phyloP scores from a whole-genome alignment of 176 grass and related monocot genomes.

The Eleusine indica region DNA sequence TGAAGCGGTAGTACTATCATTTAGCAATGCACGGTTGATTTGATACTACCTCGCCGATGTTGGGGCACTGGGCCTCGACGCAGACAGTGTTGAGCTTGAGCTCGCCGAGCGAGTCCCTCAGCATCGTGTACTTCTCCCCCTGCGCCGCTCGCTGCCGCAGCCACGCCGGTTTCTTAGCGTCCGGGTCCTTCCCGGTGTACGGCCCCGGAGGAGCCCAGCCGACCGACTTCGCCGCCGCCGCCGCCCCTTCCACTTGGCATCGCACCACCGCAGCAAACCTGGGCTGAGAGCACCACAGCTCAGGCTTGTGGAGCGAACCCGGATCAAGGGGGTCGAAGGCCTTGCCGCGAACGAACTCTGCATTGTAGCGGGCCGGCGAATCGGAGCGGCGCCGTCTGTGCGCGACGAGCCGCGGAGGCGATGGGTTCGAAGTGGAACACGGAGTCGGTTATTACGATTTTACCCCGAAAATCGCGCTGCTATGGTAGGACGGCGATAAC shows the following conservation, averaged over 20 bases:
- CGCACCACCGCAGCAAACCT: conserved; percentile 7
- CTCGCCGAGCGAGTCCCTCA: conserved; percentile 65
- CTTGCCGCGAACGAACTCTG: conserved; percentile 32
- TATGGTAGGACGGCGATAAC: not conserved
- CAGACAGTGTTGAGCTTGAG: conserved; percentile 91
- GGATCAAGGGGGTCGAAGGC: conserved; percentile 3
- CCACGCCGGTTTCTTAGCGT: conserved; percentile 77
- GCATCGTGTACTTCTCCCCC: conserved; percentile 65
- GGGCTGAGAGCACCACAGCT: not conserved
- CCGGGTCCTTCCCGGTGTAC: conserved; percentile 60
- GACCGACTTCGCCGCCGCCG: not conserved
- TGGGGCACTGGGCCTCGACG: conserved; percentile 86
- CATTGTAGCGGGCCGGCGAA: conserved; percentile 37
- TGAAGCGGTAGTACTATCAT: too few relatives aligned
- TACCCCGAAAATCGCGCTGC: too few relatives aligned
- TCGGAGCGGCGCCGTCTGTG: conserved; percentile 26
- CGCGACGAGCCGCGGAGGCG: too few relatives aligned
- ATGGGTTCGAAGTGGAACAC: too few relatives aligned
- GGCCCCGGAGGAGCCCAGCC: conserved; percentile 59
- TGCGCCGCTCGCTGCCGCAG: conserved; percentile 73
- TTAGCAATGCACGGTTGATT: not conserved
- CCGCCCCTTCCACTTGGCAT: conserved; percentile 37
- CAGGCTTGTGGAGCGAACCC: not conserved
- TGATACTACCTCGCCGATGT: conserved; percentile 78
- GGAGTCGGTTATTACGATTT: too few relatives aligned